Evolutionary conservation across 1,139 yeast species (phyloP).

Genomic region (Hansenula lynferdii): DNA sequence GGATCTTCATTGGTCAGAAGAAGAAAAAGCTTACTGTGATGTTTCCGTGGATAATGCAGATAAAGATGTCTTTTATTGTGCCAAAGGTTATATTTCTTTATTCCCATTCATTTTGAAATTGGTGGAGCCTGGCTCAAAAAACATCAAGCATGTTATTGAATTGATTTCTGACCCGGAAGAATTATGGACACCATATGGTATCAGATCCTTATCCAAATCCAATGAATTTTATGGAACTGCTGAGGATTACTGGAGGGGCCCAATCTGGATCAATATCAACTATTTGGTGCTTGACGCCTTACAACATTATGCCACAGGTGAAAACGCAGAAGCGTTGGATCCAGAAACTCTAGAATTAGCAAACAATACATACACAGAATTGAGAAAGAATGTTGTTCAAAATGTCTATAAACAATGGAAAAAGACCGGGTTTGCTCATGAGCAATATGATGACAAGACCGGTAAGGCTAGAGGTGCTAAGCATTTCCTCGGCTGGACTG

Average conservation of each 20-base stretch:
- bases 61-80: slow-evolving; percentile 60
- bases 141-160: slow-evolving; percentile 38
- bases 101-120: slow-evolving; percentile 81
- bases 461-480: slow-evolving; percentile 82
- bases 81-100: slow-evolving; percentile 81
- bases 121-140: slow-evolving; percentile 46
- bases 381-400: slow-evolving; percentile 62
- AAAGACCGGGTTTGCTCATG: slow-evolving; percentile 82
- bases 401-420: slow-evolving; percentile 69
- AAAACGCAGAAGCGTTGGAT: slow-evolving; percentile 15
- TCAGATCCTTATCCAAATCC: slow-evolving; percentile 72
- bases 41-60: slow-evolving; percentile 65
- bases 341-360: slow-evolving; percentile 27
- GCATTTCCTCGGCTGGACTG: slow-evolving; percentile 94
- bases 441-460: slow-evolving; percentile 74
- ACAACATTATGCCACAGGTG: slow-evolving; percentile 40
- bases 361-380: slow-evolving; percentile 44
- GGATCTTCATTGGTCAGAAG: slow-evolving; percentile 73
- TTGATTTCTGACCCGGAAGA: slow-evolving; percentile 64
- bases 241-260: slow-evolving; percentile 96
- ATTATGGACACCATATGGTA: slow-evolving; percentile 76
- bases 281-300: slow-evolving; percentile 74
- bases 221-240: slow-evolving; percentile 66
- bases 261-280: slow-evolving; percentile 91
- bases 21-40: slow-evolving; percentile 75